These are phyloP conservation scores for Neocatenulostroma microsporum DNA, from an alignment of 2,329 filamentous ascomycete species.

Conservation along the genomic window DNA sequence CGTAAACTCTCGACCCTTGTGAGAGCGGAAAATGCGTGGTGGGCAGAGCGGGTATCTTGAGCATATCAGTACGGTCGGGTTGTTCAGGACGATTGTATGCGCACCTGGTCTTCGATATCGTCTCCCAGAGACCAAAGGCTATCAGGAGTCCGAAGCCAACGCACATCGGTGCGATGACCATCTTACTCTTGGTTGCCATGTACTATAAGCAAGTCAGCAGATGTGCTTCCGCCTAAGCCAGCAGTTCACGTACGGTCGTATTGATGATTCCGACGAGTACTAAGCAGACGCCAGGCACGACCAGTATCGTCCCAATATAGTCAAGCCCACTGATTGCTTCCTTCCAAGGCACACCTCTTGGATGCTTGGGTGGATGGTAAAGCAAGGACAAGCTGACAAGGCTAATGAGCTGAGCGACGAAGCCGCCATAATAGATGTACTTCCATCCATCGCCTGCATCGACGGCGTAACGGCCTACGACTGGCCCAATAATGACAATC, in stretches of 20 bases:
- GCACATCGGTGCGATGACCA: conserved; percentile 28
- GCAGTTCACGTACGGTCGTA: no score
- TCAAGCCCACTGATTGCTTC: conserved; percentile 26
- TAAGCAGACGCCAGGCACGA: conserved; percentile 22
- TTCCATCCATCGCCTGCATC: conserved; percentile 33
- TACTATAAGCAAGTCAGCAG: no score
- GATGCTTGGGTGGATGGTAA: conserved; percentile 36
- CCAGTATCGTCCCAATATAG: conserved; percentile 27
- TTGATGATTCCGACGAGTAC: conserved; percentile 31
- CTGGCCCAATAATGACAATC: conserved; percentile 34
- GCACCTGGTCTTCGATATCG: conserved; percentile 13
- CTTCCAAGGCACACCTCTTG: conserved; percentile 23
- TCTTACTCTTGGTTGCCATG: conserved; percentile 18
- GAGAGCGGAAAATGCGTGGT: conserved; percentile 38
- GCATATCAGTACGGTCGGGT: conserved; percentile 3
- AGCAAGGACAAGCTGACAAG: conserved; percentile 36
- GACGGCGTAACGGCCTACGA: conserved; percentile 36
- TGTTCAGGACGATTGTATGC: neutral
- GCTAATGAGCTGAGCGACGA: conserved; percentile 38
- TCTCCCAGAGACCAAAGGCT: conserved; percentile 28
- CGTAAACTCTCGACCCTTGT: conserved; percentile 41
- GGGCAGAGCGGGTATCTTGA: conserved; percentile 35
- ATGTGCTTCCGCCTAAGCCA: no score
- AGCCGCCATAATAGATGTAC: conserved; percentile 41
- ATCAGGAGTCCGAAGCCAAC: conserved; percentile 26